These are phyloP conservation scores for Daldinia vernicosa DNA, from an alignment of 495 filamentous ascomycete genomes.

Conservation along the genomic window DNA sequence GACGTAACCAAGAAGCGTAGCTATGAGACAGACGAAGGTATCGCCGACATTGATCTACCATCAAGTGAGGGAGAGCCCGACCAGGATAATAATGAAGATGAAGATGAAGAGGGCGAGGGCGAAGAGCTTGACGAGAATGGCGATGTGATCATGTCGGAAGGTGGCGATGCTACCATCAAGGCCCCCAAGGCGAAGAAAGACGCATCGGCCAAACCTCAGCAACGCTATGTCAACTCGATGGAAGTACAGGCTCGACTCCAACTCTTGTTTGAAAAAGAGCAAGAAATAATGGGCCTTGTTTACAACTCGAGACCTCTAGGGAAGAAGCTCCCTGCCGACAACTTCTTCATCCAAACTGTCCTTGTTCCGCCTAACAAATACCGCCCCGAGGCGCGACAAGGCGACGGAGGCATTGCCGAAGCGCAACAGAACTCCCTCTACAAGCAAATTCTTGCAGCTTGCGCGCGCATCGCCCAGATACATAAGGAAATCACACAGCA, in stretches of 20 bases:
- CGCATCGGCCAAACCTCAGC: constrained; percentile 48
- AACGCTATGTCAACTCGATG: constrained; percentile 75
- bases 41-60: constrained; percentile 69
- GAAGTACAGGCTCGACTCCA: constrained; percentile 80
- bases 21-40: constrained; percentile 67
- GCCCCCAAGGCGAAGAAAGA: constrained; percentile 45
- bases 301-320: constrained; percentile 75
- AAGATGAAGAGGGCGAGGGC: constrained; percentile 55
- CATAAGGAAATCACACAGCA: constrained; percentile 69
- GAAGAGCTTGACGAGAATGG: constrained; percentile 60
- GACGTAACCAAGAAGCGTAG: constrained; percentile 47
- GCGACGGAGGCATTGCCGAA: constrained; percentile 81
- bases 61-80: constrained; percentile 60
- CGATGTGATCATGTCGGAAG: constrained; percentile 60
- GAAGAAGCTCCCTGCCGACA: constrained; percentile 73
- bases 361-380: constrained; percentile 92
- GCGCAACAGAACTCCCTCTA: constrained; percentile 85
- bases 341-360: constrained; percentile 90
- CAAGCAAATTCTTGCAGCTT: constrained; percentile 77
- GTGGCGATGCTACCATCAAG: constrained; percentile 29
- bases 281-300: constrained; percentile 79
- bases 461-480: constrained; percentile 75
- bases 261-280: constrained; percentile 86
- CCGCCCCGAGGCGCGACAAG: constrained; percentile 85
- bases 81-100: constrained; percentile 51